phyloP scores from a whole-genome alignment of 805 yeast genomes.

The Ogataea methylovora region DNA sequence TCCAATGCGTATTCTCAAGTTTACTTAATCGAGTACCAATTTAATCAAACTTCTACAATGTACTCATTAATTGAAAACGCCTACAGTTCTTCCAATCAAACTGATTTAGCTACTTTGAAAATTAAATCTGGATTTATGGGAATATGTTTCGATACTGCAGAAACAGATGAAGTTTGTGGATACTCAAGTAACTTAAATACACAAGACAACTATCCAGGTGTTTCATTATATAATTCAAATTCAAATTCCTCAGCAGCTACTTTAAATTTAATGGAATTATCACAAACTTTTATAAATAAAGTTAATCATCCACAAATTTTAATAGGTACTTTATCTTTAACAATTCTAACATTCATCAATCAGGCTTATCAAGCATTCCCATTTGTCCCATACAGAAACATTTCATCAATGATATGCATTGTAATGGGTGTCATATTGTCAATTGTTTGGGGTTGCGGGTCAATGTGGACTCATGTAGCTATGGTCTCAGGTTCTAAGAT shows the following conservation, averaged over 20 bases:
- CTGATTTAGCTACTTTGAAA: constrained; percentile 31
- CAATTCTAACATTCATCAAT: constrained; percentile 31
- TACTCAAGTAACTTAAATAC: constrained; percentile 11
- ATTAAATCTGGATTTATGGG: constrained; percentile 52
- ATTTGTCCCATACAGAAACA: constrained; percentile 34
- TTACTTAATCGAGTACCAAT: constrained; percentile 40
- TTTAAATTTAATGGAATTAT: constrained; percentile 41
- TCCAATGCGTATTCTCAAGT: constrained; percentile 37
- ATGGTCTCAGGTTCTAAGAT: constrained; percentile 35
- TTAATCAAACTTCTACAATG: constrained; percentile 38
- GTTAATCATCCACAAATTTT: constrained; percentile 49
- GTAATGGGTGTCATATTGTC: constrained; percentile 28
- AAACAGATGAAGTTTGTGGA: constrained; percentile 31
- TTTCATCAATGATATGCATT: constrained; percentile 21
- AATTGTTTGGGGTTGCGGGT: constrained; percentile 55
- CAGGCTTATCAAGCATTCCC: constrained; percentile 41
- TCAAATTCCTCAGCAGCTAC: constrained; percentile 24
- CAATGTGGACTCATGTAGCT: constrained; percentile 59
- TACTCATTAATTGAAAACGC: constrained; percentile 32
- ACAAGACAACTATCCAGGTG: constrained; percentile 18
- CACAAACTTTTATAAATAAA: constrained; percentile 33
- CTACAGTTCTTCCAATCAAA: constrained; percentile 22
- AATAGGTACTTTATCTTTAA: constrained; percentile 38
- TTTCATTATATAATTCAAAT: constrained; percentile 25
- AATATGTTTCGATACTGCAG: constrained; percentile 35